A percentile compares a stretch with the other conserved stretches of the same genome.
These are phyloP conservation scores for Aureobasidium sp. DNA, from an alignment of 2,329 filamentous ascomycete genomes.

Conservation along the genomic window DNA sequence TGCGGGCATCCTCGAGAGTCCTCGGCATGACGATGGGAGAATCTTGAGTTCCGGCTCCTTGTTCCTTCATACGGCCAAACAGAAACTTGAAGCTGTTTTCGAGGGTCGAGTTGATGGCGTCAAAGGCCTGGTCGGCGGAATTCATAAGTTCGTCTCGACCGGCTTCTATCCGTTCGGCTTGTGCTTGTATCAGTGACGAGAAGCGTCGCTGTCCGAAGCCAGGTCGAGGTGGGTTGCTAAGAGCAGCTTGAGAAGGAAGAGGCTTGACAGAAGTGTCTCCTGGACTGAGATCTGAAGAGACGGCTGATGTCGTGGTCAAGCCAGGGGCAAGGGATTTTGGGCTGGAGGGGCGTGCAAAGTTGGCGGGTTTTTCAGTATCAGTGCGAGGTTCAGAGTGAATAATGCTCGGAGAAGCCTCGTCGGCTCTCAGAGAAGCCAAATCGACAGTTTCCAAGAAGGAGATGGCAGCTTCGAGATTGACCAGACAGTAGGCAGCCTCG, in stretches of 20 bases:
- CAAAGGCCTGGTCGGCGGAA: slow-evolving; percentile 84
- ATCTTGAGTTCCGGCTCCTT: slow-evolving; percentile 37
- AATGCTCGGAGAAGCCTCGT: slow-evolving; percentile 66
- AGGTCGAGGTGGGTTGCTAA: slow-evolving; percentile 29
- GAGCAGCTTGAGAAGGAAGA: slow-evolving; percentile 25
- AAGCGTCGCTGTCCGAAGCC: slow-evolving; percentile 64
- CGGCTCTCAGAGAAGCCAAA: slow-evolving; percentile 74
- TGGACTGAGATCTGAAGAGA: slow-evolving; percentile 8
- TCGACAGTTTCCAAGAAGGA: slow-evolving; percentile 95
- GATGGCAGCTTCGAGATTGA: slow-evolving; percentile 90
- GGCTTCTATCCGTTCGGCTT: slow-evolving; percentile 75
- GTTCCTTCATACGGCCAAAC: slow-evolving; percentile 77
- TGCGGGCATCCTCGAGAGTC: slow-evolving; percentile 86
- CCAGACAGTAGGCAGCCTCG: slow-evolving; percentile 91
- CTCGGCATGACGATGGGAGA: slow-evolving; percentile 58
- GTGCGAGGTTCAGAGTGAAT: slow-evolving; percentile 26
- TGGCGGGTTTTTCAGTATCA: not conserved
- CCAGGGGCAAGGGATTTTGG: slow-evolving; percentile 30
- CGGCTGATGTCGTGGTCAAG: slow-evolving; percentile 21
- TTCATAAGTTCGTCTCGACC: slow-evolving; percentile 60
- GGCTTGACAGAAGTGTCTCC: slow-evolving; percentile 18
- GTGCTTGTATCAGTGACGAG: slow-evolving; percentile 79
- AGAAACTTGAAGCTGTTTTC: slow-evolving; percentile 92
- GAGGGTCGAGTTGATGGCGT: slow-evolving; percentile 83
- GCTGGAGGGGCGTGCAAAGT: slow-evolving; percentile 33